phyloP scores from a whole-genome alignment of 306 rosid genomes.

The Biancaea sappan region DNA sequence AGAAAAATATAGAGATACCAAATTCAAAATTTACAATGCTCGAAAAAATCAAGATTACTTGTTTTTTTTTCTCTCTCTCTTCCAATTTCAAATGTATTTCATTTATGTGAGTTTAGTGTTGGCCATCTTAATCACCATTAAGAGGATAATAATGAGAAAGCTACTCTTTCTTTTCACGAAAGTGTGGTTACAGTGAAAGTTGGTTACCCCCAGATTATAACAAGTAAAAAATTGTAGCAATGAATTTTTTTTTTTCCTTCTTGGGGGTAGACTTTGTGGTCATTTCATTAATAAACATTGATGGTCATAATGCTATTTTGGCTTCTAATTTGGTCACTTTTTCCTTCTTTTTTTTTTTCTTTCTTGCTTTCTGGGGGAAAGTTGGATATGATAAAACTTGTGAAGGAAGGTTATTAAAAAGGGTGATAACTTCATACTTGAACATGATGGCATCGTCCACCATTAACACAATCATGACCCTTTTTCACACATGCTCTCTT shows the following conservation, averaged over 20 bases:
- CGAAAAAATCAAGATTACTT: no score
- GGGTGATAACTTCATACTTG: conserved; percentile 20
- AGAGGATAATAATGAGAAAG: not conserved
- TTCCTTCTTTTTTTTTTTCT: conserved; percentile 3
- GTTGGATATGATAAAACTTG: conserved; percentile 41
- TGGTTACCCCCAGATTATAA: not conserved
- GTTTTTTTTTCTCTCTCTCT: no score
- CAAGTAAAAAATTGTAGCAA: conserved; percentile 1
- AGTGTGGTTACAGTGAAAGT: not conserved
- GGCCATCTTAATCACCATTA: not conserved
- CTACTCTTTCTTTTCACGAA: not conserved
- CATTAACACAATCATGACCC: conserved; percentile 46
- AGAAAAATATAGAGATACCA: not conserved
- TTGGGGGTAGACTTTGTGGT: not conserved
- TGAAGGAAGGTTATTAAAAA: conserved; percentile 35
- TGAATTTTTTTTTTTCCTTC: not conserved
- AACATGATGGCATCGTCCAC: conserved; percentile 48
- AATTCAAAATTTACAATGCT: no score
- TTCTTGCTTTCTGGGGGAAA: not conserved
- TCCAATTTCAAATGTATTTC: not conserved
- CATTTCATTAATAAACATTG: conserved; percentile 28
- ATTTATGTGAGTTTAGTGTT: not conserved
- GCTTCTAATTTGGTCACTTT: conserved; percentile 37
- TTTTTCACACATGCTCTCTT: conserved; percentile 40
- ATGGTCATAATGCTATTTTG: conserved; percentile 45